These are phyloP conservation scores for Cyclotella cryptica DNA, from an alignment of 108 stramenopile species.

Conservation along the genomic window DNA sequence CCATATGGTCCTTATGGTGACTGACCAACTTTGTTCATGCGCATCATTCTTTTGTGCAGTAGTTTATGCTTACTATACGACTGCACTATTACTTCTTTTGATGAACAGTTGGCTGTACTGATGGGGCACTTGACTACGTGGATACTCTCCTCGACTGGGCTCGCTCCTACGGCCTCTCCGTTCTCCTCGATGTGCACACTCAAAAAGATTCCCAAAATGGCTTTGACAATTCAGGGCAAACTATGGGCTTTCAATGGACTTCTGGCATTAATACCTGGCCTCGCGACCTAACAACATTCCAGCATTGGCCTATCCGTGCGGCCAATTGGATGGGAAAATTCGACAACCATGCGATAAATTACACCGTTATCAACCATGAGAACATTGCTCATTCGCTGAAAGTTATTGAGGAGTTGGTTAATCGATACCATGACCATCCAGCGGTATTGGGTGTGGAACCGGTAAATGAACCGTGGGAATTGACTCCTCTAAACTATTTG, in stretches of 20 bases:
- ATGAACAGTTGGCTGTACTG: conserved; percentile 71
- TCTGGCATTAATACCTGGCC: conserved; percentile 58
- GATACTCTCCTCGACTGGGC: conserved; percentile 84
- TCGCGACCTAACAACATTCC: conserved; percentile 62
- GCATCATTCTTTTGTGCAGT: neutral
- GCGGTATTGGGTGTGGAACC: conserved; percentile 92
- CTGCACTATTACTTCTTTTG: neutral
- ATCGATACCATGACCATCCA: conserved; percentile 79
- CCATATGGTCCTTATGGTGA: conserved; percentile 88
- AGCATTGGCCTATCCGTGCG: conserved; percentile 89
- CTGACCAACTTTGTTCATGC: neutral
- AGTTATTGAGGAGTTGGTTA: conserved; percentile 79
- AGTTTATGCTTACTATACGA: neutral
- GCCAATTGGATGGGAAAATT: conserved; percentile 91
- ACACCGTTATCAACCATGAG: conserved; percentile 73
- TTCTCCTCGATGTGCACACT: conserved; percentile 87
- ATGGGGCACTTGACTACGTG: conserved; percentile 88
- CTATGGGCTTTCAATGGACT: conserved; percentile 83
- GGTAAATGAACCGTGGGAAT: conserved; percentile 95
- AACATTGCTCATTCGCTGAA: conserved; percentile 84
- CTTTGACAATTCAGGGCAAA: conserved; percentile 87
- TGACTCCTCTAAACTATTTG: conserved; percentile 80
- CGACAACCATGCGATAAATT: conserved; percentile 66
- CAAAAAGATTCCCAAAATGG: conserved; percentile 90
- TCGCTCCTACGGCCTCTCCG: conserved; percentile 71